Evolutionary conservation across 306 rosid species (phyloP).

Genomic region (Gastrolobium bilobum): DNA sequence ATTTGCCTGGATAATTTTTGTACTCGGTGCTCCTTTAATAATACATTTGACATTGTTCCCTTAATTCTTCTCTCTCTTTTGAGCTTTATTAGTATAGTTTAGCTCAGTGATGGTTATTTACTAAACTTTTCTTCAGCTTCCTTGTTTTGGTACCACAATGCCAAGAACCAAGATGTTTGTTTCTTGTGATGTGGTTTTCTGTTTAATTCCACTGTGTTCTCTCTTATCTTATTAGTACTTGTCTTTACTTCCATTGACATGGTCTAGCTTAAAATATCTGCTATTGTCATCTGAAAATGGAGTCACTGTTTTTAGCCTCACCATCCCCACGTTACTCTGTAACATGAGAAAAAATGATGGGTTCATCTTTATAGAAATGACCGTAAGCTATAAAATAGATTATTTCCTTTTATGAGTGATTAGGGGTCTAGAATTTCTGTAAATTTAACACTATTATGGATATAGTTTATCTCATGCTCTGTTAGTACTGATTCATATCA

Average conservation of each 20-base stretch:
- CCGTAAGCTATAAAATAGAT: not conserved
- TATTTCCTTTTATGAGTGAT: constrained; percentile 26
- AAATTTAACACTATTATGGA: not conserved
- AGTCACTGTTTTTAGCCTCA: constrained; percentile 3
- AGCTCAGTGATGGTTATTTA: constrained; percentile 3
- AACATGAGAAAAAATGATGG: not conserved
- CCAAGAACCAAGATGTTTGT: constrained; percentile 9
- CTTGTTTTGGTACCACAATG: constrained; percentile 12
- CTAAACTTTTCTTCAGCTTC: constrained; percentile 1
- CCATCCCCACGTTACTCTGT: not conserved
- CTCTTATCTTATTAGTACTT: not conserved
- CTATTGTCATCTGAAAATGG: constrained; percentile 6
- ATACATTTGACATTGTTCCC: constrained; percentile 19
- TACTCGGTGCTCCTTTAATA: not conserved
- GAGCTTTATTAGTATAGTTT: constrained; percentile 23
- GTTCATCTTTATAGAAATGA: not conserved
- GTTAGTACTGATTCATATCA: constrained; percentile 24
- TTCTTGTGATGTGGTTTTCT: constrained; percentile 16
- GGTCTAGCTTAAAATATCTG: constrained; percentile 8
- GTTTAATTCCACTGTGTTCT: not conserved
- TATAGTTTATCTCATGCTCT: not conserved
- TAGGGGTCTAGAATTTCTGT: constrained; percentile 8
- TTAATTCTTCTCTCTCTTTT: not conserved
- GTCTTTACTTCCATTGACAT: constrained; percentile 5
- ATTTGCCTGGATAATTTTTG: not conserved